Conservation (phyloP, 495 filamentous ascomycete genomes). For the Penicilliopsis zonata region DNA sequence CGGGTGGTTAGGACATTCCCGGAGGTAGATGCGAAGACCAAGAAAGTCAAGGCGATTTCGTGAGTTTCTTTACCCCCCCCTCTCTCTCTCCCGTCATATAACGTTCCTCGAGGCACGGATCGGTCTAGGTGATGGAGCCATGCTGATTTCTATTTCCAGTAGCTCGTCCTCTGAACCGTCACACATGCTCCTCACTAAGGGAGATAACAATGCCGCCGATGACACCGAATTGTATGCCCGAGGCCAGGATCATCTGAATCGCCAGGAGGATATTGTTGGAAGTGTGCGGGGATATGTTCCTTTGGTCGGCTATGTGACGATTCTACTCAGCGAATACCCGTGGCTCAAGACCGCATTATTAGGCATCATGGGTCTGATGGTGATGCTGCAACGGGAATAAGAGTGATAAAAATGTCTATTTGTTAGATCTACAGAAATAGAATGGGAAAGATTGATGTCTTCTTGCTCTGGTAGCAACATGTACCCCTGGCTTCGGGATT, state of each 20-base stretch:
- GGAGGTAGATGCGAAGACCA: conserved; percentile 32
- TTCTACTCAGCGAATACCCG: conserved; percentile 89
- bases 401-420: too few species aligned
- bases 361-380: conserved; percentile 89
- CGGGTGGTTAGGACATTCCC: conserved; percentile 63
- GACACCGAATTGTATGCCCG: conserved; percentile 87
- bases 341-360: conserved; percentile 94
- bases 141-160: too few species aligned
- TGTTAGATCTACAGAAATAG: conserved; percentile 4
- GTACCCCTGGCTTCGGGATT: too few species aligned
- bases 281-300: conserved; percentile 91
- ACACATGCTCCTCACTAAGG: conserved; percentile 76
- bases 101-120: too few species aligned
- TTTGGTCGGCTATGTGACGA: conserved; percentile 94
- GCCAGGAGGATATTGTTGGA: conserved; percentile 82
- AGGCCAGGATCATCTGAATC: conserved; percentile 73
- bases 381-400: conserved; percentile 83
- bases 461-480: too few species aligned
- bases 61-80: too few species aligned
- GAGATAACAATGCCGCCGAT: conserved; percentile 90
- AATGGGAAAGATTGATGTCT: conserved; percentile 2
- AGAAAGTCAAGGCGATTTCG: conserved; percentile 27
- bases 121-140: too few species aligned
- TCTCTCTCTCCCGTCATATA: too few species aligned
- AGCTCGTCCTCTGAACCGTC: conserved; percentile 7